phyloP scores from a whole-genome alignment of 2,329 filamentous ascomycete genomes.

The Alternaria ethzedia region DNA sequence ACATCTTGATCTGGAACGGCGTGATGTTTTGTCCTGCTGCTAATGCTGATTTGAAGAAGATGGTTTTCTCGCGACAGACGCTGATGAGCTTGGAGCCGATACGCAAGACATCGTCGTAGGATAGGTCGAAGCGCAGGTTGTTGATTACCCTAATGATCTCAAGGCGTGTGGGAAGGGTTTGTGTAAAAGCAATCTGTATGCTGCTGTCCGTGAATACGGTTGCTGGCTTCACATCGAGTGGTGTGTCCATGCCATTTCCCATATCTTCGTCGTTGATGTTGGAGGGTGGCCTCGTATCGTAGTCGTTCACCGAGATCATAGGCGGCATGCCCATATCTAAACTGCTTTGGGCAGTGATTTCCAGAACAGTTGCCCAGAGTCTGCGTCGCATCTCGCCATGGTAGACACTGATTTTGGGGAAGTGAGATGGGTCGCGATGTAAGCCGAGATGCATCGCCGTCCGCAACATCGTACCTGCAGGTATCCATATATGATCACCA shows the following conservation, averaged over 20 bases:
- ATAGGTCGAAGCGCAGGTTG: conserved; percentile 35
- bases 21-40: conserved; percentile 10
- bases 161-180: conserved; percentile 46
- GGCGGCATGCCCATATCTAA: conserved; percentile 48
- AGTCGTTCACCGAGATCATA: conserved; percentile 46
- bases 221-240: conserved; percentile 27
- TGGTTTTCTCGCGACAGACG: conserved; percentile 25
- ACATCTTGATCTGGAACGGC: conserved; percentile 55
- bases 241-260: conserved; percentile 28
- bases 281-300: conserved; percentile 45
- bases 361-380: conserved; percentile 41
- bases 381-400: conserved; percentile 48
- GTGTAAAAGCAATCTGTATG: conserved; percentile 44
- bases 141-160: conserved; percentile 45
- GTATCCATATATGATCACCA: conserved; percentile 48
- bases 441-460: conserved; percentile 51
- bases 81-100: conserved; percentile 36
- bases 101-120: conserved; percentile 38
- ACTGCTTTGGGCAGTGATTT: conserved; percentile 47
- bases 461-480: conserved; percentile 47
- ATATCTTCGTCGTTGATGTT: conserved; percentile 53
- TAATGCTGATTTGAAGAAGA: conserved; percentile 23
- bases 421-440: conserved; percentile 48
- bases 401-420: conserved; percentile 45
- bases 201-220: conserved; percentile 45